Evolutionary conservation across 2,329 filamentous ascomycete species (phyloP), one percentile per base, ranked within the genome.

Genomic region (Fusarium sulawesiense): DNA sequence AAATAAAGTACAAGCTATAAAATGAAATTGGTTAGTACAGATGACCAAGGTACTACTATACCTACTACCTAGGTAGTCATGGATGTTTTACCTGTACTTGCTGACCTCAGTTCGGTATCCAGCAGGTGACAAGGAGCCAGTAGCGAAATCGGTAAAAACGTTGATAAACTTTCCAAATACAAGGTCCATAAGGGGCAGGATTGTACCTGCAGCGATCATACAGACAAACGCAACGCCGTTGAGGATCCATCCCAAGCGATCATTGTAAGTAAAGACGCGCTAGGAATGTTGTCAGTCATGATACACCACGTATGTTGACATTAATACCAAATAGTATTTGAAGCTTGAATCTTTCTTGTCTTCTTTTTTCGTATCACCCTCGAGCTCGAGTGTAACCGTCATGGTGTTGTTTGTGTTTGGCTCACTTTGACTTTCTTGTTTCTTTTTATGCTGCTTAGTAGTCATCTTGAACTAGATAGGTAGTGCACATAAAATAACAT

Each of bases 111-210:
- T 72, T 53, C 84, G 82, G 73, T 89, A 90, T 10, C 82, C 75
- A 3, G 78, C 79, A 21, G 84, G 80, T 4, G 81, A 80, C 11
- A 82, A 71, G 25, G 76, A 50, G 16, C 83, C 83, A 0, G 79
- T 78, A 59, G 86, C 86, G 74, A 89, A 91, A n/a, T 80, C 77
- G 55, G 84, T 87, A 70, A 90, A 89, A 11, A 83, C 79, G 10
- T 85, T 85, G 47, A 89, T 83, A 34, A 86, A 82, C 40, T 78
- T 77, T 69, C 87, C 87, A 74, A 89, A 88, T 9, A 89, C 80
- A 41, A 90, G 79, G 40, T 88, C 87, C 86, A 90, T 89, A 34
- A 89, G 70, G 0, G 87, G 87, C 9, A 87, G 69, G 13, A 78
- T 71, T 4, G 76, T 76, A 46, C 81, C 81, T 1, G 80, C 69